Conservation (phyloP, 208 protist genomes). For the Acanthamoeba healyi region DNA sequence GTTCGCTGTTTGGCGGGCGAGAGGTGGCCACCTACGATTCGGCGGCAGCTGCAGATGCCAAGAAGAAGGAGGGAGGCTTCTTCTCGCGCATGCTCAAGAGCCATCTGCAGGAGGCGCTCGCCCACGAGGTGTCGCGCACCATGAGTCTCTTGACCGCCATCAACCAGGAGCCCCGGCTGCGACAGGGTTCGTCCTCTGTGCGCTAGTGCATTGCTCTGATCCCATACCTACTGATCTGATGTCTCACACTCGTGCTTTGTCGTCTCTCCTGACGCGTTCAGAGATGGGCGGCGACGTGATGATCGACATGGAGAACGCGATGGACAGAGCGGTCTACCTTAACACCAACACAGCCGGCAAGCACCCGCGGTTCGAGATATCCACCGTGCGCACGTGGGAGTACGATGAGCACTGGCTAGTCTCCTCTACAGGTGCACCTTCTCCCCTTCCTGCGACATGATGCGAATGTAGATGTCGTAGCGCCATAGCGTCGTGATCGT, state of each 20-base stretch:
- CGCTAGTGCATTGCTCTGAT: neutral
- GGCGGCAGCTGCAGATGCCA: neutral
- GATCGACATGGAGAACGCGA: slow-evolving; percentile 37
- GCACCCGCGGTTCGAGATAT: slow-evolving; percentile 45
- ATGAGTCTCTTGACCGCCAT: slow-evolving; percentile 5
- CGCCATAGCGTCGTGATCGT: neutral
- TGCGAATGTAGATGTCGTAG: too few species aligned
- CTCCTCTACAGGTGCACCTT: slow-evolving; percentile 2
- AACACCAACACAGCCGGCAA: neutral
- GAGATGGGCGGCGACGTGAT: slow-evolving; percentile 28
- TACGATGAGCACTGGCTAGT: slow-evolving; percentile 53
- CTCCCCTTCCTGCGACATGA: too few species aligned
- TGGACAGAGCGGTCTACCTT: slow-evolving; percentile 3
- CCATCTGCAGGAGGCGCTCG: neutral
- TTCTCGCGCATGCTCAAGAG: slow-evolving; percentile 36
- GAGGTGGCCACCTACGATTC: slow-evolving; percentile 39
- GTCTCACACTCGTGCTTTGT: neutral
- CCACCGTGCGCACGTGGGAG: slow-evolving; percentile 29
- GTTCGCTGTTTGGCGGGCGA: slow-evolving; percentile 44
- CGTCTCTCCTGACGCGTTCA: neutral
- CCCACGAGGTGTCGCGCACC: slow-evolving; percentile 35
- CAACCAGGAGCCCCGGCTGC: neutral
- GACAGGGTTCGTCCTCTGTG: neutral
- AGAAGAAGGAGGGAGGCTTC: slow-evolving; percentile 53
- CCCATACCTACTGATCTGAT: neutral